Percentiles rank a stretch among this genome's conserved stretches.
Evolutionary conservation across 192 early-diverging fungal genomes (phyloP).

Genomic region (Podila epigama): DNA sequence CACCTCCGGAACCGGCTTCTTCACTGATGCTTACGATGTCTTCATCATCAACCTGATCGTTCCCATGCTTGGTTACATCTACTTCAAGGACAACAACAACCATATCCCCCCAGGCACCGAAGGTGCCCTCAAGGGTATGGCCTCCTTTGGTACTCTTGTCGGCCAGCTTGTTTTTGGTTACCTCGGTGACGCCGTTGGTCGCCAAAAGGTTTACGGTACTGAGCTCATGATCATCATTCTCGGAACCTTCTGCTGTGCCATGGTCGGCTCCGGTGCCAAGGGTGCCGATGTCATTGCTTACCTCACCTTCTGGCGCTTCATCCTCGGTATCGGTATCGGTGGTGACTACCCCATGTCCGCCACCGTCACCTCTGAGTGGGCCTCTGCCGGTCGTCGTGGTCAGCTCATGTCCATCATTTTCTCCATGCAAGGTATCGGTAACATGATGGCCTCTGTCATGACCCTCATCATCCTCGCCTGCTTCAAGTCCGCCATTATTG

Average conservation of each 20-base stretch:
- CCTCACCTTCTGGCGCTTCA: slow-evolving; percentile 76
- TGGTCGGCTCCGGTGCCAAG: slow-evolving; percentile 74
- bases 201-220: slow-evolving; percentile 89
- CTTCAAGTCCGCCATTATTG: slow-evolving; percentile 71
- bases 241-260: slow-evolving; percentile 81
- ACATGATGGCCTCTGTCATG: slow-evolving; percentile 76
- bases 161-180: slow-evolving; percentile 89
- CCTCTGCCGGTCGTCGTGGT: slow-evolving; percentile 78
- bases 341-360: slow-evolving; percentile 89
- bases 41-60: slow-evolving; percentile 95
- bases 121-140: slow-evolving; percentile 82
- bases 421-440: slow-evolving; percentile 93
- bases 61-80: slow-evolving; percentile 85
- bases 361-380: slow-evolving; percentile 92
- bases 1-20: slow-evolving; percentile 81
- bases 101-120: slow-evolving; percentile 73
- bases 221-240: slow-evolving; percentile 93
- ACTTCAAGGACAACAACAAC: slow-evolving; percentile 57
- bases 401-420: slow-evolving; percentile 86
- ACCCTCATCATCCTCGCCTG: slow-evolving; percentile 69
- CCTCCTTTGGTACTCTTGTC: slow-evolving; percentile 88
- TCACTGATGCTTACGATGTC: slow-evolving; percentile 95
- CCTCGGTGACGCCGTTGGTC: slow-evolving; percentile 88
- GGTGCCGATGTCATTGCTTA: slow-evolving; percentile 67
- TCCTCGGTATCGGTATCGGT: slow-evolving; percentile 81